Base-by-base conservation (phyloP, 768 basidiomycete species). In the Polyporus arcularius region DNA sequence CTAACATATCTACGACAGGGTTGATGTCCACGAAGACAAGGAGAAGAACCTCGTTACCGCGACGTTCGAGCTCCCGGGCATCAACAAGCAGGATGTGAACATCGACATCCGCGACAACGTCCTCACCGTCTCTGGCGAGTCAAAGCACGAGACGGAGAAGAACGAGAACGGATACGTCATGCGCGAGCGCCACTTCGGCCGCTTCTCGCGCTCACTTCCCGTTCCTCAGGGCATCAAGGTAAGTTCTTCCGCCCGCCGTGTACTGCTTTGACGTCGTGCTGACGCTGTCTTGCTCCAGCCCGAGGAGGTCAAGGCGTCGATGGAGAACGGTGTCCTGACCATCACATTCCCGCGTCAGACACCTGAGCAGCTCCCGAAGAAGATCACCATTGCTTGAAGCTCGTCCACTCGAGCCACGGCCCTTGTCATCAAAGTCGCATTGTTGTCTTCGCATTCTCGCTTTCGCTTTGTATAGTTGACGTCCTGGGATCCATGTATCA, bases 1-100 rank as follows among this genome's bases (percentile, higher is more conserved):
- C 60, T 52, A 18, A 57, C 48, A 4, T 16, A 50, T 18, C 3
- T 39, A 6, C 5, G 45, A n/a, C 45, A 84, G 84, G 60, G 80
- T 85, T 76, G 81, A 85, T 61, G 69, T 84, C 5, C 79, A 82
- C 61, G 81, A 85, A 63, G 72, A 82, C 54, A 41, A 64, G 2
- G 75, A 80, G 14, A 71, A 70, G 28, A 82, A 83, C 62, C 64
- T 74, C 15, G 78, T 87, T 46, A 81, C 79, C 0, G 85, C 84
- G 32, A 68, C 74, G 11, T 82, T 85, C 64, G 85, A 87, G 61
- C 71, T 87, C n/a, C 83, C 86, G 0, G 84, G 84, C 7, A 32
- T 85, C 47, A 74, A 74, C 58, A 78, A 80, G 26, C 79, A 83
- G 42, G 71, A 84, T 55, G 73, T 85, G 57, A 68, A 71, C 50